A percentile compares a stretch with the other conserved stretches of the same genome.
phyloP scores from a whole-genome alignment of 176 grass and related monocot genomes.

The Eragrostis nindensis region DNA sequence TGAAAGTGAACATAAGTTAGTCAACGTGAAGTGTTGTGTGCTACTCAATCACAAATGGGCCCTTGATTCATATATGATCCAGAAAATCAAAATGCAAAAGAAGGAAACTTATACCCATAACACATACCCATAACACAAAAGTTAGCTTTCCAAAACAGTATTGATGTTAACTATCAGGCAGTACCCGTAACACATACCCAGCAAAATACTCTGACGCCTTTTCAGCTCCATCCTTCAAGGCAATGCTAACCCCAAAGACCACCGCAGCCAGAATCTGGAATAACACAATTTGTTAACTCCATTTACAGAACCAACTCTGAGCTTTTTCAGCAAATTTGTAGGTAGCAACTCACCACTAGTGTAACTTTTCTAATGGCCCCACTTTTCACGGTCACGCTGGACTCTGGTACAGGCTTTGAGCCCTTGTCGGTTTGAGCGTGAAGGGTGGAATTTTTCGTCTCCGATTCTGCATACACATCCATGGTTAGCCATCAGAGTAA shows the following conservation, averaged over 20 bases:
- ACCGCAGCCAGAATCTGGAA: conserved; percentile 73
- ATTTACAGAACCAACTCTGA: not conserved
- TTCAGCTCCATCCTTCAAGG: conserved; percentile 63
- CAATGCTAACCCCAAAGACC: conserved; percentile 75
- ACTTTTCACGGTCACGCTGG: conserved; percentile 1
- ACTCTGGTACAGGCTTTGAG: not conserved
- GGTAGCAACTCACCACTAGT: conserved; percentile 47
- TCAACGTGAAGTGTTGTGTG: not conserved
- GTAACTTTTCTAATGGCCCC: conserved; percentile 53
- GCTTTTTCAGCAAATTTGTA: not conserved
- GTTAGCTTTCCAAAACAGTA: conserved; percentile 14
- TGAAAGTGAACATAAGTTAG: not conserved
- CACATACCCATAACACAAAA: no score
- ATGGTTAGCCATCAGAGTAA: conserved; percentile 26
- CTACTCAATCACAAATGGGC: conserved; percentile 1
- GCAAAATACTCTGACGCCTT: conserved; percentile 95
- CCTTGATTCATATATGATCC: not conserved
- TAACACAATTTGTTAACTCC: conserved; percentile 15
- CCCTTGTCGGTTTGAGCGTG: not conserved
- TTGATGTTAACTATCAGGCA: conserved; percentile 27
- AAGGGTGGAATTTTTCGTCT: conserved; percentile 1
- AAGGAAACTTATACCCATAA: conserved; percentile 1
- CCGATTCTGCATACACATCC: conserved; percentile 24
- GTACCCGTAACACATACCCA: conserved; percentile 65
- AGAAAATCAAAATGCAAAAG: conserved; percentile 18